These are phyloP conservation scores for Chenopodium formosanum DNA, from an alignment of 148 eudicot species.

Conservation along the genomic window DNA sequence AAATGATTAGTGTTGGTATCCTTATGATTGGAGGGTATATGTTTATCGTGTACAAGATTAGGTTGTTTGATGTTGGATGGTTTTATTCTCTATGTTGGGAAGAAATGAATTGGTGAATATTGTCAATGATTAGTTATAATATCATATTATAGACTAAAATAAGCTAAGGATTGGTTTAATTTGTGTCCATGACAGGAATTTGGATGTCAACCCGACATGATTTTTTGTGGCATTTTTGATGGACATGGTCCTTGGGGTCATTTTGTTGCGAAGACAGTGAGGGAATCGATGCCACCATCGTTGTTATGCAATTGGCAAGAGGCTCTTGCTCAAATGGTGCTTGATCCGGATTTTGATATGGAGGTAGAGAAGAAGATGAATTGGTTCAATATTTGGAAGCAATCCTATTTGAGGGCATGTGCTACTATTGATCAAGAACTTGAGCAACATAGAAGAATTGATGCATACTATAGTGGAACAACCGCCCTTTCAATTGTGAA, in stretches of 20 bases:
- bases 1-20: not conserved
- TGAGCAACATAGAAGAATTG: conserved; percentile 58
- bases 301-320: conserved; percentile 85
- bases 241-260: conserved; percentile 99
- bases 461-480: conserved; percentile 76
- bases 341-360: conserved; percentile 54
- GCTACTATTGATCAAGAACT: conserved; percentile 75
- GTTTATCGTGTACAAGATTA: not conserved
- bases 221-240: conserved; percentile 89
- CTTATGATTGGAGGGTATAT: not conserved
- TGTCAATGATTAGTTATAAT: not conserved
- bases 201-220: conserved; percentile 90
- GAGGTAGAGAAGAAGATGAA: conserved; percentile 52
- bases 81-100: conserved; percentile 14
- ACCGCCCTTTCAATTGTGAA: conserved; percentile 84
- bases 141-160: not conserved
- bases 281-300: conserved; percentile 75
- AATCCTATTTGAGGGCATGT: conserved; percentile 76
- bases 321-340: conserved; percentile 50
- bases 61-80: conserved; percentile 12
- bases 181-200: conserved; percentile 54
- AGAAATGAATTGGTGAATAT: conserved; percentile 13
- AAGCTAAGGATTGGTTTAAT: conserved; percentile 2
- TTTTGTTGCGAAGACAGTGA: conserved; percentile 75
- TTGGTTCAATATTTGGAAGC: conserved; percentile 69